These are phyloP conservation scores for Triglochin maritima DNA, from an alignment of 106 monocot species.

Conservation along the genomic window DNA sequence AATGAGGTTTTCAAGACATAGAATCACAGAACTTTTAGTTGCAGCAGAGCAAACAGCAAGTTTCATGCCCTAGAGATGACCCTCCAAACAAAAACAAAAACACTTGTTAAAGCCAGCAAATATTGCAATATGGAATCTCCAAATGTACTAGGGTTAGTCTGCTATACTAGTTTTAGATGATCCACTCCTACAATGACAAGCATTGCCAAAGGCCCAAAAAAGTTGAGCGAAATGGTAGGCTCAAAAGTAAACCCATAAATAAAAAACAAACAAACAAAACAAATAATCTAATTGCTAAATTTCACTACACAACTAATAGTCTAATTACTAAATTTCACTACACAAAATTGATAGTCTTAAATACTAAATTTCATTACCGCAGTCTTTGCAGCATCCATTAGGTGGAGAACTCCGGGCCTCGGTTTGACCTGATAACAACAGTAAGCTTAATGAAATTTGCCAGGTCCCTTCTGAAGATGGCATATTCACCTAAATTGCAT, in stretches of 20 bases:
- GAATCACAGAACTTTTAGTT: conserved; percentile 91
- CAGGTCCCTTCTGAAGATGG: not conserved
- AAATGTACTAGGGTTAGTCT: too few relatives aligned
- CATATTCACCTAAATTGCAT: not conserved
- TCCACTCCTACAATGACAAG: not conserved
- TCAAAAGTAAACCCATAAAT: not conserved
- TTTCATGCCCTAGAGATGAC: conserved; percentile 53
- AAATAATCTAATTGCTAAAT: not conserved
- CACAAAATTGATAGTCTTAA: not conserved
- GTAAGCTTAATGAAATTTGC: not conserved
- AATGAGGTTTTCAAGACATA: conserved; percentile 83
- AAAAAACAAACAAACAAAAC: not conserved
- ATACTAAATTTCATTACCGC: conserved; percentile 57
- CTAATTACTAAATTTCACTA: not conserved
- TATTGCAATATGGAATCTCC: not conserved
- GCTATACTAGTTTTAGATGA: too few relatives aligned
- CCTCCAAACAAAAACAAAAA: conserved; percentile 1
- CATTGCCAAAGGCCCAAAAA: not conserved
- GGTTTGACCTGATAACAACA: conserved; percentile 50
- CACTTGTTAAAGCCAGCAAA: not conserved
- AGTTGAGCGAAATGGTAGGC: too few relatives aligned
- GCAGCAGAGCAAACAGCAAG: conserved; percentile 97
- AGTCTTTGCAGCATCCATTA: conserved; percentile 93
- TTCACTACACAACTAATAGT: not conserved
- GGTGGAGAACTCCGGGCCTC: conserved; percentile 76